Evolutionary conservation across 2,329 filamentous ascomycete species (phyloP), one percentile per base, ranked within the genome.

Genomic region (Thielaviopsis musarum): DNA sequence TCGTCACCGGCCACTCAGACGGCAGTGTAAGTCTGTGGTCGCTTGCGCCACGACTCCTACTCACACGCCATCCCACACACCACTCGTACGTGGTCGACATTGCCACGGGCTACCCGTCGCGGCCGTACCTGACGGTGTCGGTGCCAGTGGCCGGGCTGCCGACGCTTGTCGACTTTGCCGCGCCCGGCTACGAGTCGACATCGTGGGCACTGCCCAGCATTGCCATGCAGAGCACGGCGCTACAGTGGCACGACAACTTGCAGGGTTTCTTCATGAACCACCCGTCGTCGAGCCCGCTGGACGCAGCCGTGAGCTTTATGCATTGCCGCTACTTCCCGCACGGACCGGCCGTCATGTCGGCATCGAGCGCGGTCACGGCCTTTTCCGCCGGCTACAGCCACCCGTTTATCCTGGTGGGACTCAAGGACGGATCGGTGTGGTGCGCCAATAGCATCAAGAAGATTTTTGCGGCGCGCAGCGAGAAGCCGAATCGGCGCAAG

Each of bases 1-100:
- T 83, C 48, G 77, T 72, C 0, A 69, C 79, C 30, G 80, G 78
- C 55, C 78, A 81, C 65, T 74, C 73, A 0, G 80, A 83, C 62
- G 80, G 80, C 34, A 78, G 76, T 21, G 70, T 82, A 41, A 72
- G 73, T 21, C 69, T 82, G 12, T 83, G 79, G 79, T 82, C 79
- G 12, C 65, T 82, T 51, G 70, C 71, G 48, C 79, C 79, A 0
- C 69, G 66, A 52, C 68, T 70, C 26, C 68, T 80, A 56, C 69
- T 82, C 28, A 74, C 75, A 51, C 74, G 79, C 2, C 74, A 78
- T 55, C 72, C 75, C 4, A 70, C 77, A n/a, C 79, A 82, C 64
- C 74, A 75, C 61, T 79, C 74, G 55, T 69, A 73, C 58, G 71
- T 82, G 3, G 71, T 81, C 62, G 77, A 82, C 64, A 72, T 83